Evolutionary conservation across 352 stramenopile species (phyloP).

Genomic region (Sclerospora graminicola): DNA sequence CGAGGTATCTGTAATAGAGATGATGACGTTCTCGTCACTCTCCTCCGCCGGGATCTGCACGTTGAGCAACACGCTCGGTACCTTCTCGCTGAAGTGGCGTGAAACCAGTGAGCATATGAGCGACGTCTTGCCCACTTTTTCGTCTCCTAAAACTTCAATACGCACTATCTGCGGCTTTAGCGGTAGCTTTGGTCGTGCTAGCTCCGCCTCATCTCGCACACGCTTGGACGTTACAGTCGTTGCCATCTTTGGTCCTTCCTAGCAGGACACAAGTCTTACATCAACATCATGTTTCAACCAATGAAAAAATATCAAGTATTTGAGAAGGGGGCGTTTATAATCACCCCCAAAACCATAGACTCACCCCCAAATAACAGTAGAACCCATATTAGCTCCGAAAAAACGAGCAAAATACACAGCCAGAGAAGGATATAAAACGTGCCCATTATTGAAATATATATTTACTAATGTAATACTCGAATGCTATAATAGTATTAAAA

Average conservation of each 20-base stretch:
- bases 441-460: too few species aligned
- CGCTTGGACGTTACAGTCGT: slow-evolving; percentile 19
- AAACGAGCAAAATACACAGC: too few species aligned
- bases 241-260: slow-evolving; percentile 26
- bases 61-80: slow-evolving; percentile 78
- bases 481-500: too few species aligned
- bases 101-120: slow-evolving; percentile 87
- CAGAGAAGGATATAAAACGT: too few species aligned
- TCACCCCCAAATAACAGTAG: too few species aligned
- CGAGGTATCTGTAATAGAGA: slow-evolving; percentile 85
- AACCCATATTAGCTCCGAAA: too few species aligned
- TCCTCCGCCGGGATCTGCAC: slow-evolving; percentile 85
- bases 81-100: slow-evolving; percentile 81
- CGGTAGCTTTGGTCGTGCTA: slow-evolving; percentile 35
- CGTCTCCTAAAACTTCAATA: slow-evolving; percentile 84
- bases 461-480: too few species aligned
- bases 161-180: slow-evolving; percentile 76
- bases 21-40: slow-evolving; percentile 83
- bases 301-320: slow-evolving; percentile 1
- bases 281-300: slow-evolving; percentile 4
- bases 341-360: too few species aligned
- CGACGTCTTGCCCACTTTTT: slow-evolving; percentile 88
- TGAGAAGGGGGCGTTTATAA: too few species aligned
- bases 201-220: slow-evolving; percentile 12
- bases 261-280: slow-evolving; percentile 2